Conservation (phyloP, 179 eudicot species). For the Drosera spatulata region DNA sequence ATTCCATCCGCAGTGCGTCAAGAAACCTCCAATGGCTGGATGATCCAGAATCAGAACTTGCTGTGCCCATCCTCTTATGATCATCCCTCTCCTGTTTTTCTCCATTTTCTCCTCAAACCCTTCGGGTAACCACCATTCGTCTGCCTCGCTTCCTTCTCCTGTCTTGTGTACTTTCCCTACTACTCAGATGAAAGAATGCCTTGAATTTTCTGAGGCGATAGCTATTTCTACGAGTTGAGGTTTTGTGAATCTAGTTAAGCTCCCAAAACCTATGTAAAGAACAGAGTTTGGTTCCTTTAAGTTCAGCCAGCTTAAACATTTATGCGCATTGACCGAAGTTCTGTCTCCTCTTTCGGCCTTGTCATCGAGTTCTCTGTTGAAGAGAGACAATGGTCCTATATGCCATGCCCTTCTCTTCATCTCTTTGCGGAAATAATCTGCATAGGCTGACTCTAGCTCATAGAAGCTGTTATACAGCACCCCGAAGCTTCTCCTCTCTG, state of each 20-base stretch:
- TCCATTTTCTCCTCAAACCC: constrained; percentile 25
- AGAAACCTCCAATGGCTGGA: constrained; percentile 13
- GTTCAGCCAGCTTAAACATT: constrained; percentile 2
- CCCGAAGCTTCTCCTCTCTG: constrained; percentile 4
- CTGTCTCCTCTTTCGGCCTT: constrained; percentile 28
- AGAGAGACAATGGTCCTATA: constrained; percentile 24
- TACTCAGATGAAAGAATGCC: constrained; percentile 18
- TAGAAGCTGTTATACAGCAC: constrained; percentile 3
- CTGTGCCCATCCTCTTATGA: constrained; percentile 24
- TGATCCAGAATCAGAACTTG: constrained; percentile 21
- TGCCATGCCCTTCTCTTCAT: constrained; percentile 16
- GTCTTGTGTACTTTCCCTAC: not conserved
- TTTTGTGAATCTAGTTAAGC: not conserved
- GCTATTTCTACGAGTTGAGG: constrained; percentile 26
- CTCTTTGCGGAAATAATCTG: constrained; percentile 9
- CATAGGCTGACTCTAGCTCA: constrained; percentile 21
- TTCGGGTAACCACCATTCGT: constrained; percentile 21
- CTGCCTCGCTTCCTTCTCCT: constrained; percentile 18
- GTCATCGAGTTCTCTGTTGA: constrained; percentile 9
- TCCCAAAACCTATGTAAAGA: no score
- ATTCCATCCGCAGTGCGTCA: constrained; percentile 33
- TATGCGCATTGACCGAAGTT: constrained; percentile 17
- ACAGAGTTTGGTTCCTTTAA: no score
- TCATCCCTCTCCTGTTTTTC: no score
- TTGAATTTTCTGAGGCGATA: constrained; percentile 26